Conservation (phyloP, 192 early-diverging fungal genomes). For the Coemansia sp. region DNA sequence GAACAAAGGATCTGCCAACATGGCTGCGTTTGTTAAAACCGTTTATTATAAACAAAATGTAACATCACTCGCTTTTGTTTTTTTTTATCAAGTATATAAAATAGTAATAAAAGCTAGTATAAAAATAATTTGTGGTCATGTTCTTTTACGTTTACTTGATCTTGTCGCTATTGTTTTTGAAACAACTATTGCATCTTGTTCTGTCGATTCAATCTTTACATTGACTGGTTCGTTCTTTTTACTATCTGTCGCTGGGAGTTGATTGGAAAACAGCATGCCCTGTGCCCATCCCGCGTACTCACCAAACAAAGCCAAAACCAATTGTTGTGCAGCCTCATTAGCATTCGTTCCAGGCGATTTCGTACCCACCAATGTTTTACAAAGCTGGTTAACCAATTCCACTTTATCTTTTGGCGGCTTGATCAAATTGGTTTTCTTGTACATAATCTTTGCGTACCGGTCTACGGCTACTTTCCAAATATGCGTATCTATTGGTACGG, state of each 20-base stretch:
- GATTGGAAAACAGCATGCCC: slow-evolving; percentile 54
- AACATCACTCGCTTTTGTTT: too few species aligned
- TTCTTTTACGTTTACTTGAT: not conserved
- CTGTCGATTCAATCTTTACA: not conserved
- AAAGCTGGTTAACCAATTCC: slow-evolving; percentile 28
- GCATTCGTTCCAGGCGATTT: slow-evolving; percentile 65
- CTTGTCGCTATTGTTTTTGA: not conserved
- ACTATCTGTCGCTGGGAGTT: not conserved
- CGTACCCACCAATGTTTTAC: slow-evolving; percentile 5
- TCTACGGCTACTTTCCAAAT: slow-evolving; percentile 91
- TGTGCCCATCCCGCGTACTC: slow-evolving; percentile 79
- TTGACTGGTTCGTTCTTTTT: not conserved
- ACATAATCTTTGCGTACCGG: too few species aligned
- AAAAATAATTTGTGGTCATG: too few species aligned
- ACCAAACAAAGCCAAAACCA: slow-evolving; percentile 76
- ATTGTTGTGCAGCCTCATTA: slow-evolving; percentile 67
- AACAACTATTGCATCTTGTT: too few species aligned
- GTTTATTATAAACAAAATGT: slow-evolving; percentile 48
- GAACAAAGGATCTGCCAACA: slow-evolving; percentile 26
- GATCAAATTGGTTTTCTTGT: too few species aligned
- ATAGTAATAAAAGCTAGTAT: too few species aligned
- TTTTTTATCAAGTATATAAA: too few species aligned
- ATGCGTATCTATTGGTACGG: slow-evolving; percentile 91
- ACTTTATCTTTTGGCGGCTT: slow-evolving; percentile 8
- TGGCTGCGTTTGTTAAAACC: slow-evolving; percentile 45